These are phyloP conservation scores for Chondrus crispus DNA, from an alignment of 23 red algal genomes.

Conservation along the genomic window DNA sequence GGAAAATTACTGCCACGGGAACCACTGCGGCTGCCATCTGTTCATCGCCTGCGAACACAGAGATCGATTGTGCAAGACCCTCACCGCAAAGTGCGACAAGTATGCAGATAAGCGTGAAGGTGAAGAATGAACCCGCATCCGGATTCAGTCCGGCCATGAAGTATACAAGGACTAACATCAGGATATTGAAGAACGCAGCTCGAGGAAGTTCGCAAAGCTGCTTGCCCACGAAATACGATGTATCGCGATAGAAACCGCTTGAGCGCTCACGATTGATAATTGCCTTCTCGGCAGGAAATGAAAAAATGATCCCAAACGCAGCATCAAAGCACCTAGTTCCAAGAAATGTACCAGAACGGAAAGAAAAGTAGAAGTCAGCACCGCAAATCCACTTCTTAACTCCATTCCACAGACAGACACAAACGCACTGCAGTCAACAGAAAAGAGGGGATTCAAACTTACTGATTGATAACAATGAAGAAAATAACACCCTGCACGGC, in stretches of 20 bases:
- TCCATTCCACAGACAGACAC: too few relatives aligned
- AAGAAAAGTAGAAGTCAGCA: too few relatives aligned
- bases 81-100: conserved; percentile 63
- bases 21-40: conserved; percentile 74
- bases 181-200: conserved; percentile 53
- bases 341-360: too few relatives aligned
- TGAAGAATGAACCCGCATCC: conserved; percentile 70
- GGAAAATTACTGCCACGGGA: conserved; percentile 75
- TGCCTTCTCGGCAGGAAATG: conserved; percentile 75
- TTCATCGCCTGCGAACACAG: conserved; percentile 51
- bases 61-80: conserved; percentile 53
- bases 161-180: conserved; percentile 75
- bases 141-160: conserved; percentile 83
- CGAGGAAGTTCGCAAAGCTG: conserved; percentile 62
- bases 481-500: conserved; percentile 77
- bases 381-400: too few relatives aligned
- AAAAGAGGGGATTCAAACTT: conserved; percentile 14
- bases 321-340: conserved; percentile 59
- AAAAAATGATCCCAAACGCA: conserved; percentile 63
- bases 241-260: conserved; percentile 80
- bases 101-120: conserved; percentile 41
- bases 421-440: conserved; percentile 13
- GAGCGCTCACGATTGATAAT: conserved; percentile 83
- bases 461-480: conserved; percentile 77
- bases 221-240: conserved; percentile 82